Base-by-base conservation (phyloP, 2,329 filamentous ascomycete species). In the Aspergillus uvarum region DNA sequence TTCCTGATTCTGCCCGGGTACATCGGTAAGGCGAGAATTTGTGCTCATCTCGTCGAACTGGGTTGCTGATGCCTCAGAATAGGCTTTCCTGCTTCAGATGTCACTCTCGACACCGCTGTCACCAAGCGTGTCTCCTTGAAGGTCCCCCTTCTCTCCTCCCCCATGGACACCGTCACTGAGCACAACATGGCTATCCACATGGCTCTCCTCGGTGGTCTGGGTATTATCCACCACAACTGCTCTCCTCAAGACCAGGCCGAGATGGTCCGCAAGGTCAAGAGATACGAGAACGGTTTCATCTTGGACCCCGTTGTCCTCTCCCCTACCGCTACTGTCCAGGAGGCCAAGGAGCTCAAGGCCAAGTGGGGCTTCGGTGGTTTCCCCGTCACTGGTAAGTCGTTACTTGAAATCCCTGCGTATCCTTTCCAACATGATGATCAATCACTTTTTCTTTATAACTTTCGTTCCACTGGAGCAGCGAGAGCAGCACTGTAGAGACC, bases 401-500 rank as follows among this genome's bases (percentile, higher is more conserved):
- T 16, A 61, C 47, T 38, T 55, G 51, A 29, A 29, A 60, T 65
- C 65, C 47, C 60, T 65, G 64, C 44, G 61, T 57, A 57, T 44
- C 54, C 35, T 58, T 72, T 69, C 61, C 68, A 96, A 96, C 95
- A 91, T 84, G 85, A 83, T 86, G 76, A 78, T 59, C 82, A 84
- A 80, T 82, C 83, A 85, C 78, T 78, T 82, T 80, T 81, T 72
- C 72, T 76, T 82, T 86, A 90, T 97, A 98, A 98, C 95, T 99
- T 99, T 99, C 95, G 95, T 99, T 99, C 95, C 94, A 94, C 95
- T 92, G 91, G 85, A 96, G 89, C 86, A 89, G 90, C 88, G 84
- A 85, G 82, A 87, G 75, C 85, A 85, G 90, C 91, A 85, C 82
- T 96, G 92, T 86, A 91, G 92, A 96, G 80, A 83, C 80, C 74